A percentile compares a stretch with the other conserved stretches of the same genome.
phyloP scores from a whole-genome alignment of 768 basidiomycete species.

The Leccinum aurantiacum region DNA sequence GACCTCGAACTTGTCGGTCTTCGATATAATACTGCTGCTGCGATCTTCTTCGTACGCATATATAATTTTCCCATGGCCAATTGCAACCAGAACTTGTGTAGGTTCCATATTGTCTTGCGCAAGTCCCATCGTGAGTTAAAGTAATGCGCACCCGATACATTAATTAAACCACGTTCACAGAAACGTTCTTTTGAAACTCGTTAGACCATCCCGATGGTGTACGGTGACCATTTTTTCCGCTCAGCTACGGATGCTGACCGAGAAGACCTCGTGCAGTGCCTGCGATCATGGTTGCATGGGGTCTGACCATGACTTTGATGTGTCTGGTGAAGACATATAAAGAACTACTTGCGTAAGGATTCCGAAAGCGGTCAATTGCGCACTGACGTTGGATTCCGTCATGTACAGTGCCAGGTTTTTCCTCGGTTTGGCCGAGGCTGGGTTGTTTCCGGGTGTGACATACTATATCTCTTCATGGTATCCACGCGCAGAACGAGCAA shows the following conservation, averaged over 20 bases:
- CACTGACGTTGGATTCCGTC: slow-evolving; percentile 4
- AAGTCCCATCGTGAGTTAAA: slow-evolving; percentile 39
- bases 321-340: slow-evolving; percentile 36
- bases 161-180: slow-evolving; percentile 16
- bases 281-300: slow-evolving; percentile 38
- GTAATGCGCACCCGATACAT: neutral
- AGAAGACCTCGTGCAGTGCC: slow-evolving; percentile 32
- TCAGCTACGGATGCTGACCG: slow-evolving; percentile 6
- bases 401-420: slow-evolving; percentile 37
- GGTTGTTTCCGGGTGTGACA: slow-evolving; percentile 40
- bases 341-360: slow-evolving; percentile 31
- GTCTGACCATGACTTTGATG: slow-evolving; percentile 37
- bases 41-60: slow-evolving; percentile 37
- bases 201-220: slow-evolving; percentile 37
- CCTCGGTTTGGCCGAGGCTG: slow-evolving; percentile 48
- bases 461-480: slow-evolving; percentile 59
- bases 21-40: slow-evolving; percentile 39
- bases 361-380: neutral
- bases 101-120: slow-evolving; percentile 38
- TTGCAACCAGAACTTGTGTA: slow-evolving; percentile 9
- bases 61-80: neutral
- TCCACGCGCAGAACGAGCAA: slow-evolving; percentile 52
- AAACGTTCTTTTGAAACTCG: slow-evolving; percentile 38
- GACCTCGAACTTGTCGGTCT: slow-evolving; percentile 39
- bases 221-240: neutral